Conservation (phyloP, 1,284 basidiomycete genomes). For the Ganoderma meredithae region DNA sequence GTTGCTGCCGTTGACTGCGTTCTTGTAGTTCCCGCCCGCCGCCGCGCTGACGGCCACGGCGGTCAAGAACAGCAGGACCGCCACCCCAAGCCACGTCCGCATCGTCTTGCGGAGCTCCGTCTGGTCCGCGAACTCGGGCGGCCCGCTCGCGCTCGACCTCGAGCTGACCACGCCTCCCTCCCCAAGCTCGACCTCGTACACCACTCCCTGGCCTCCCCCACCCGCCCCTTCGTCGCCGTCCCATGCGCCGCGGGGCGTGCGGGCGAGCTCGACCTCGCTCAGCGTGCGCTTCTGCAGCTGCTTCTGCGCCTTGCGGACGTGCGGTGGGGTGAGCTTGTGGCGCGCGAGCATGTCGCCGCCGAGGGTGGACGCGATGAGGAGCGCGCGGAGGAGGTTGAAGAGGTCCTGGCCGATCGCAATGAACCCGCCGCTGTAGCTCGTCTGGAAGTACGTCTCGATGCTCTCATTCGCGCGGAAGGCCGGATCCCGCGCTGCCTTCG, state of each 20-base stretch:
- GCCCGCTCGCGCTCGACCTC: not conserved
- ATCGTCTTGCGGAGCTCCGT: slow-evolving; percentile 27
- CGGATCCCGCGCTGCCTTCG: slow-evolving; percentile 37
- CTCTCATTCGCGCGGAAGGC: slow-evolving; percentile 30
- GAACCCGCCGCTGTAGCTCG: slow-evolving; percentile 41
- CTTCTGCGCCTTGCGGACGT: not conserved
- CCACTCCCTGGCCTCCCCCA: too few species aligned
- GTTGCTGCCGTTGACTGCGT: slow-evolving; percentile 26
- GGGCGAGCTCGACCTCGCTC: not conserved
- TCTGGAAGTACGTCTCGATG: slow-evolving; percentile 44
- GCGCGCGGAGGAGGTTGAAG: slow-evolving; percentile 36
- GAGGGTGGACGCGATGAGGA: slow-evolving; percentile 42
- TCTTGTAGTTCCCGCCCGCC: slow-evolving; percentile 38
- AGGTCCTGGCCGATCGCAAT: slow-evolving; percentile 40
- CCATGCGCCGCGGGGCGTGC: too few species aligned
- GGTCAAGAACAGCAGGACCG: slow-evolving; percentile 34
- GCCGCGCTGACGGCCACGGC: slow-evolving; percentile 39
- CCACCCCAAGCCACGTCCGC: slow-evolving; percentile 37
- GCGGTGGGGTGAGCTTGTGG: slow-evolving; percentile 8
- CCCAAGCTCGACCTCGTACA: too few species aligned
- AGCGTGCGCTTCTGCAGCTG: not conserved
- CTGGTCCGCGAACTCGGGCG: slow-evolving; percentile 28
- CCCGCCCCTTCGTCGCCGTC: not conserved
- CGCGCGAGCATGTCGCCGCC: slow-evolving; percentile 12
- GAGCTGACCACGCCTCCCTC: too few species aligned